Conservation (phyloP, 371 early-diverging fungal species). For the Haplosporangium sp. region DNA sequence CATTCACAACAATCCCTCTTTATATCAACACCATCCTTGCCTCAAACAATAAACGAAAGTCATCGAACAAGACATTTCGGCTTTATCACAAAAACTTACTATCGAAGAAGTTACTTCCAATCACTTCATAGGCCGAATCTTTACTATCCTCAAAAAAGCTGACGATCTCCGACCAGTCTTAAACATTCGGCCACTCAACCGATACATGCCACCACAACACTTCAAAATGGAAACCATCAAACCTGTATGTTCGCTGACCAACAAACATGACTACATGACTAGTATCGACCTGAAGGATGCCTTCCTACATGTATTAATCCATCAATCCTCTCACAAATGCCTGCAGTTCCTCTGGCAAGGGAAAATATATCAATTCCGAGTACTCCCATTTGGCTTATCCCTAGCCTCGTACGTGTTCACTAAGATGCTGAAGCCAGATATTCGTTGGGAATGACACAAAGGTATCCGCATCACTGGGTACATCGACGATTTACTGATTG, state of each 20-base stretch:
- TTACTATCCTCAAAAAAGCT: conserved; percentile 50
- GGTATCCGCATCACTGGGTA: no score
- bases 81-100: neutral
- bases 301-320: no score
- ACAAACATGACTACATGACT: no score
- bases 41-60: neutral
- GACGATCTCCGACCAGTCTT: conserved; percentile 40
- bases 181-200: conserved; percentile 49
- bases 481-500: conserved; percentile 37
- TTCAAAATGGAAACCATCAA: conserved; percentile 57
- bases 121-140: conserved; percentile 38
- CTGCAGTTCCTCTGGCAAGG: no score
- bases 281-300: no score
- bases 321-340: no score
- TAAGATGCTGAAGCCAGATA: no score
- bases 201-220: conserved; percentile 1
- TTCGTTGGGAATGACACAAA: no score
- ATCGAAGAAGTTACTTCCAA: neutral
- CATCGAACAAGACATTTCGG: neutral
- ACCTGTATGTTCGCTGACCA: conserved; percentile 24
- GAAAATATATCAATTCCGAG: no score
- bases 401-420: no score
- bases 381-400: no score
- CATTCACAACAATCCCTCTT: neutral
- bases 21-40: neutral